Evolutionary conservation across 257 asterid genomes (phyloP).

Genomic region (Salvia splendens): DNA sequence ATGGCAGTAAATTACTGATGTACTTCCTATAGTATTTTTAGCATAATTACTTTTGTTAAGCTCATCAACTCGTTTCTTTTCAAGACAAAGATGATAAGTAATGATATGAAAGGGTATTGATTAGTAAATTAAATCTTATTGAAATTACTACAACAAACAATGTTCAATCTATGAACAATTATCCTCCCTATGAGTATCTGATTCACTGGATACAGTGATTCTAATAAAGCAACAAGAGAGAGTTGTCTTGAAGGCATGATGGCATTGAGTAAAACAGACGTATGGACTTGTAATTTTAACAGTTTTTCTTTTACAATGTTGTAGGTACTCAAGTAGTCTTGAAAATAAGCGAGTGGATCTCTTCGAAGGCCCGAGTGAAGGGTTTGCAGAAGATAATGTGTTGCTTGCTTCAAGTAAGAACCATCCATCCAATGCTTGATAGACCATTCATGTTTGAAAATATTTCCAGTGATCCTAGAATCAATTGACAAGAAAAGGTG

Average conservation of each 20-base stretch:
- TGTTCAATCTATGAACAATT: neutral
- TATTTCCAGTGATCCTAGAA: neutral
- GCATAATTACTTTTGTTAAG: neutral
- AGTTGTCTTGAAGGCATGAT: constrained; percentile 13
- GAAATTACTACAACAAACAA: neutral
- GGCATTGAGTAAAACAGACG: constrained; percentile 11
- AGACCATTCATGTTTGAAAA: constrained; percentile 1
- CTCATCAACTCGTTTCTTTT: constrained; percentile 3
- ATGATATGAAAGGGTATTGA: neutral
- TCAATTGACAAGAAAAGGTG: neutral
- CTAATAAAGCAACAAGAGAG: neutral
- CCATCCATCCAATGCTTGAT: constrained; percentile 10
- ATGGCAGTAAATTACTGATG: neutral
- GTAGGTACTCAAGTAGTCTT: constrained; percentile 80
- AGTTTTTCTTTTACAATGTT: constrained; percentile 33
- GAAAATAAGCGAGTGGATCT: constrained; percentile 92
- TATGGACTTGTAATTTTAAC: constrained; percentile 11
- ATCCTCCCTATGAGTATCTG: neutral
- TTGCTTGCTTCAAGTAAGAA: constrained; percentile 89
- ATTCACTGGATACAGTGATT: constrained; percentile 8
- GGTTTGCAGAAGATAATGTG: constrained; percentile 83
- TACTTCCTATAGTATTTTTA: neutral
- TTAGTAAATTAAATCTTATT: neutral
- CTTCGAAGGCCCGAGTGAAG: constrained; percentile 94
- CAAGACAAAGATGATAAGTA: neutral